Evolutionary conservation across 768 basidiomycete species (phyloP).

Genomic region (Kwoniella europaea): DNA sequence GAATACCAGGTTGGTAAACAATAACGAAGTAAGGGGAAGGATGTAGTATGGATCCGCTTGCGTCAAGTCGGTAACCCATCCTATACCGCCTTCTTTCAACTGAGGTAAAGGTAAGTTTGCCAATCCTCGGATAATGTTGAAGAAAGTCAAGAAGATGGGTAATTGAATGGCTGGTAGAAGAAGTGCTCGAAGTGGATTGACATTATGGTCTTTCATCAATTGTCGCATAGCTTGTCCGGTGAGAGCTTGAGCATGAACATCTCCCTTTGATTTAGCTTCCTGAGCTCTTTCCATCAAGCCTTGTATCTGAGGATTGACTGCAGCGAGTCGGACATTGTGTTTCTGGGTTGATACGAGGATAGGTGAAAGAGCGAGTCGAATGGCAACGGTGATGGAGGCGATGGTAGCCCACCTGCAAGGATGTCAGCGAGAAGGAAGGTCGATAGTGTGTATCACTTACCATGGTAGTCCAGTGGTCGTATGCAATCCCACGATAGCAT

Average conservation of each 20-base stretch:
- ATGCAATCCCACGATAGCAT: conserved; percentile 50
- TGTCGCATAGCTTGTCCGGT: conserved; percentile 62
- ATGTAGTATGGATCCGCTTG: conserved; percentile 74
- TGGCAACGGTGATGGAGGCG: conserved; percentile 44
- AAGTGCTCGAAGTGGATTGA: conserved; percentile 67
- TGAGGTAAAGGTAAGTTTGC: conserved; percentile 74
- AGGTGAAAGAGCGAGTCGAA: conserved; percentile 59
- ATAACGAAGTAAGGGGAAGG: conserved; percentile 68
- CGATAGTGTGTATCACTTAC: conserved; percentile 29
- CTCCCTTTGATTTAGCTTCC: conserved; percentile 58
- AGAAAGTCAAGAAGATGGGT: conserved; percentile 77
- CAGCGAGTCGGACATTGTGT: conserved; percentile 73
- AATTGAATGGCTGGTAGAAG: conserved; percentile 71
- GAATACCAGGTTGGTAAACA: conserved; percentile 72
- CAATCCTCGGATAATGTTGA: conserved; percentile 78
- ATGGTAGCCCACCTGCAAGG: conserved; percentile 54
- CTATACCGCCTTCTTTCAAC: conserved; percentile 75
- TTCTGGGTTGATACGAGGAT: conserved; percentile 66
- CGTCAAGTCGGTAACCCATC: conserved; percentile 77
- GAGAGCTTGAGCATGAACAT: conserved; percentile 61
- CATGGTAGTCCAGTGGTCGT: conserved; percentile 52
- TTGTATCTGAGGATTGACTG: conserved; percentile 67
- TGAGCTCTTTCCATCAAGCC: conserved; percentile 65
- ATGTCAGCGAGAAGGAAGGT: background rate
- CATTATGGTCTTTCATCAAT: conserved; percentile 70